phyloP scores from a whole-genome alignment of 2,329 filamentous ascomycete genomes.

The Penicillium polonicum region DNA sequence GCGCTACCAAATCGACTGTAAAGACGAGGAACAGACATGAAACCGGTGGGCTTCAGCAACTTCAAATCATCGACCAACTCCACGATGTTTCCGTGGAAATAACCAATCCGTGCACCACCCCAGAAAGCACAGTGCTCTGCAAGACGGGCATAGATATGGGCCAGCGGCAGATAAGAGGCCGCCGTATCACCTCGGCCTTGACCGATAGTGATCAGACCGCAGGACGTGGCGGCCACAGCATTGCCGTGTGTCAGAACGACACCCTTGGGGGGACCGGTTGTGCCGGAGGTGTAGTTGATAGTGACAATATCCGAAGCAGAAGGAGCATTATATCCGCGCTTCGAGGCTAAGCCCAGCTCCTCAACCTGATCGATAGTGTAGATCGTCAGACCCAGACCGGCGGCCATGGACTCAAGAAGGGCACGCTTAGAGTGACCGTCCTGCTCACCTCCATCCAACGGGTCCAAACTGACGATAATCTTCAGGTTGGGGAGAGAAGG shows the following conservation, averaged over 20 bases:
- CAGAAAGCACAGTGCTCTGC: slow-evolving; percentile 73
- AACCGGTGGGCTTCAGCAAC: slow-evolving; percentile 73
- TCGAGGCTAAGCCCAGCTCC: slow-evolving; percentile 69
- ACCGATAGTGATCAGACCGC: slow-evolving; percentile 56
- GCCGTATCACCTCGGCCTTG: slow-evolving; percentile 61
- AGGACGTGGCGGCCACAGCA: slow-evolving; percentile 70
- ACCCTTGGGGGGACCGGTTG: slow-evolving; percentile 64
- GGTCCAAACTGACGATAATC: slow-evolving; percentile 82
- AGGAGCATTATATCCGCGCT: slow-evolving; percentile 69
- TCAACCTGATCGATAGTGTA: slow-evolving; percentile 80
- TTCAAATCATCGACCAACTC: slow-evolving; percentile 91
- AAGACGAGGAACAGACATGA: slow-evolving; percentile 86
- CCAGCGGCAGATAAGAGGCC: slow-evolving; percentile 86
- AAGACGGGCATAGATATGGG: slow-evolving; percentile 89
- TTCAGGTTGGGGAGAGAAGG: slow-evolving; percentile 77
- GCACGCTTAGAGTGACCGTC: slow-evolving; percentile 75
- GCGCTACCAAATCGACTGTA: slow-evolving; percentile 87
- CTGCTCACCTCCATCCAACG: slow-evolving; percentile 75
- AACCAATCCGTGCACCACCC: slow-evolving; percentile 74
- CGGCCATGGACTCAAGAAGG: slow-evolving; percentile 71
- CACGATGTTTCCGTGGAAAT: slow-evolving; percentile 88
- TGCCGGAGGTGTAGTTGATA: slow-evolving; percentile 66
- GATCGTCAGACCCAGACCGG: slow-evolving; percentile 71
- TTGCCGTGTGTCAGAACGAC: slow-evolving; percentile 74
- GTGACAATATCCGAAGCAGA: slow-evolving; percentile 75